Percentiles rank a stretch among this genome's conserved stretches.
Evolutionary conservation across 371 early-diverging fungal species (phyloP).

Genomic region (Zopfochytrium polystomum): DNA sequence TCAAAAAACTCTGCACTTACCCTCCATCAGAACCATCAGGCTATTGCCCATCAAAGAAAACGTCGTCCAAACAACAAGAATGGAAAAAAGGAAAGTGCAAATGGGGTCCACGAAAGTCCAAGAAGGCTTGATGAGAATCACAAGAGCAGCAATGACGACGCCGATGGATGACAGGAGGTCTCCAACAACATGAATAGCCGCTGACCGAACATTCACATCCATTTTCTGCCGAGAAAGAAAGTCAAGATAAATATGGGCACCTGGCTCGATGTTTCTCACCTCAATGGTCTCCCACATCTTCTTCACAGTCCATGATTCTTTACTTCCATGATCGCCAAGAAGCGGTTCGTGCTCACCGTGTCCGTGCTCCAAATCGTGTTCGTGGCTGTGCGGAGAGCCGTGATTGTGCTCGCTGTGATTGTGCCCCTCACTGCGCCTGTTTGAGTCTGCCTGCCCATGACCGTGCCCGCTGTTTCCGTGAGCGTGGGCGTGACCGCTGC

Average conservation of each 20-base stretch:
- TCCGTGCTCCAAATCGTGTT: conserved; percentile 29
- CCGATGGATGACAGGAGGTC: conserved; percentile 82
- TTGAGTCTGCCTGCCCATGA: not conserved
- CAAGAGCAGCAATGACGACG: conserved; percentile 76
- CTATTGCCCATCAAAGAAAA: conserved; percentile 59
- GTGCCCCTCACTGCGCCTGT: conserved; percentile 6
- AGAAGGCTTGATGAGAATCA: conserved; percentile 67
- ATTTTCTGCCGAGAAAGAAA: conserved; percentile 5
- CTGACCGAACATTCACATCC: conserved; percentile 39
- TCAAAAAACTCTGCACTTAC: too few species aligned
- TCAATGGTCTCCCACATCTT: too few species aligned
- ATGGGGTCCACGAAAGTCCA: conserved; percentile 73
- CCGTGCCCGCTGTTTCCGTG: conserved; percentile 22
- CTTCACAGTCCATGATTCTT: too few species aligned
- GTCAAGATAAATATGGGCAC: conserved; percentile 10
- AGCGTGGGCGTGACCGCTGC: conserved; percentile 37
- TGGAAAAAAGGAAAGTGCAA: conserved; percentile 82
- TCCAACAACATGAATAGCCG: conserved; percentile 70
- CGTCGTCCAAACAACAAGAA: conserved; percentile 75
- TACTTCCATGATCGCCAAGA: too few species aligned
- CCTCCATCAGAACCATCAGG: conserved; percentile 69
- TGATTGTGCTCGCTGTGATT: conserved; percentile 40
- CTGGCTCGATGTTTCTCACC: not conserved
- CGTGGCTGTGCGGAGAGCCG: conserved; percentile 31
- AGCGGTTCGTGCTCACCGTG: too few species aligned